These are phyloP conservation scores for Pichia sp. DNA, from an alignment of 1,139 yeast genomes.

Conservation along the genomic window DNA sequence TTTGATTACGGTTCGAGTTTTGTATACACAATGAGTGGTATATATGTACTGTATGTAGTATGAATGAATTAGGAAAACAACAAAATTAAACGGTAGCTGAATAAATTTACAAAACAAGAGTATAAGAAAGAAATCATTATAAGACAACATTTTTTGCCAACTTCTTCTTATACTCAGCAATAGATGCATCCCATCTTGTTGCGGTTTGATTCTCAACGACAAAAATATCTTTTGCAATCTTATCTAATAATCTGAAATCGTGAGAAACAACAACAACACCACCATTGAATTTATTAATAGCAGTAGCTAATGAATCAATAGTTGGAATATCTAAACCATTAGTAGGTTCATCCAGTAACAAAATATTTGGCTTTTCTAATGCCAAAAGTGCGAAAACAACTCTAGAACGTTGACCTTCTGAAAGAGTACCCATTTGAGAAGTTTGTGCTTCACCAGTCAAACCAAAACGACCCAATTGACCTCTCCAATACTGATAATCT, in stretches of 20 bases:
- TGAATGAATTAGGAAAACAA: neutral
- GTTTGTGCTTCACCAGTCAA: slow-evolving; percentile 99
- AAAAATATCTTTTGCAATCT: slow-evolving; percentile 93
- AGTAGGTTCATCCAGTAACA: slow-evolving; percentile 97
- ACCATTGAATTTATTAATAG: slow-evolving; percentile 89
- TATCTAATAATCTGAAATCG: slow-evolving; percentile 96
- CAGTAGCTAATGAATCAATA: slow-evolving; percentile 94
- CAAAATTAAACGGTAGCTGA: slow-evolving; percentile 3
- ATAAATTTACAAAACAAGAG: neutral
- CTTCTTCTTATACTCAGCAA: slow-evolving; percentile 86
- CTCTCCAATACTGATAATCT: slow-evolving; percentile 99
- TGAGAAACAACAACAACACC: slow-evolving; percentile 98
- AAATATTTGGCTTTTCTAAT: slow-evolving; percentile 88
- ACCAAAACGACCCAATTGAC: slow-evolving; percentile 96
- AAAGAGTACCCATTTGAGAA: slow-evolving; percentile 94
- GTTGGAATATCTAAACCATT: slow-evolving; percentile 98
- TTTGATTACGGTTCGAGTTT: neutral
- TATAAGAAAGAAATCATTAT: slow-evolving; percentile 26
- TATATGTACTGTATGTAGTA: neutral
- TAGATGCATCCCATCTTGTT: slow-evolving; percentile 91
- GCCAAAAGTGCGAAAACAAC: slow-evolving; percentile 96
- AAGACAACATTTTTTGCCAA: slow-evolving; percentile 83
- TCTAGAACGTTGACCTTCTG: slow-evolving; percentile 99
- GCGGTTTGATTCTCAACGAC: slow-evolving; percentile 94
- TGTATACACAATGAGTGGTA: neutral